Percentiles rank a stretch among this genome's conserved stretches.
These are phyloP conservation scores for Kwoniella dendrophila DNA, from an alignment of 768 basidiomycete species.

Conservation along the genomic window DNA sequence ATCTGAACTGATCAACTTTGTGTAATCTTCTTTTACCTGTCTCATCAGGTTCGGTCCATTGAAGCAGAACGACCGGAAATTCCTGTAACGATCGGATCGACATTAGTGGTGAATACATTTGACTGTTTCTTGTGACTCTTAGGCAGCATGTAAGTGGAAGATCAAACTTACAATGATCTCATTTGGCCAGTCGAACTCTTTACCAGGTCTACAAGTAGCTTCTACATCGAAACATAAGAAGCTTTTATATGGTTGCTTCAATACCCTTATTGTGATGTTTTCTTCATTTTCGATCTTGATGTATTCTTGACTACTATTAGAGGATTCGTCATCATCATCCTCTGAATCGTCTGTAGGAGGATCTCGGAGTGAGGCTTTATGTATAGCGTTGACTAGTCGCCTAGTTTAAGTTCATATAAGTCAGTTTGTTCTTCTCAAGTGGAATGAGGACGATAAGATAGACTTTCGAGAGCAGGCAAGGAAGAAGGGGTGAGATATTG, in stretches of 20 bases:
- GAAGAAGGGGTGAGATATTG: background rate
- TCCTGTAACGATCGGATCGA: slow-evolving; percentile 62
- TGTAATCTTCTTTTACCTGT: slow-evolving; percentile 60
- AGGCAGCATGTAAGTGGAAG: too few relatives aligned
- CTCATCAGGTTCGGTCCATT: slow-evolving; percentile 61
- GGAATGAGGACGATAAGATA: background rate
- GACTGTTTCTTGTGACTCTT: too few relatives aligned
- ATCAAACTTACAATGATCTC: slow-evolving; percentile 88
- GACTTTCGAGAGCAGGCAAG: background rate
- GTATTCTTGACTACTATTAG: too few relatives aligned
- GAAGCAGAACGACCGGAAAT: slow-evolving; percentile 85
- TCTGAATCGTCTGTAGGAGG: slow-evolving; percentile 14
- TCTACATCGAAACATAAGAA: slow-evolving; percentile 80
- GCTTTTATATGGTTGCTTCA: slow-evolving; percentile 63
- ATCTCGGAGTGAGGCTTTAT: slow-evolving; percentile 8
- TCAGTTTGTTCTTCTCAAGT: too few relatives aligned
- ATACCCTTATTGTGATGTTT: background rate
- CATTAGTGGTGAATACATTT: too few relatives aligned
- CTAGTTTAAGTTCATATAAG: background rate
- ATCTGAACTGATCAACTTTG: slow-evolving; percentile 78
- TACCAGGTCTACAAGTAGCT: slow-evolving; percentile 59
- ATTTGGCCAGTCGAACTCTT: slow-evolving; percentile 81
- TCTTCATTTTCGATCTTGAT: background rate
- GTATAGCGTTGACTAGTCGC: slow-evolving; percentile 12
- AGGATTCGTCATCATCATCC: too few relatives aligned